phyloP scores from a whole-genome alignment of 768 basidiomycete genomes.

The Russula ochroleuca region DNA sequence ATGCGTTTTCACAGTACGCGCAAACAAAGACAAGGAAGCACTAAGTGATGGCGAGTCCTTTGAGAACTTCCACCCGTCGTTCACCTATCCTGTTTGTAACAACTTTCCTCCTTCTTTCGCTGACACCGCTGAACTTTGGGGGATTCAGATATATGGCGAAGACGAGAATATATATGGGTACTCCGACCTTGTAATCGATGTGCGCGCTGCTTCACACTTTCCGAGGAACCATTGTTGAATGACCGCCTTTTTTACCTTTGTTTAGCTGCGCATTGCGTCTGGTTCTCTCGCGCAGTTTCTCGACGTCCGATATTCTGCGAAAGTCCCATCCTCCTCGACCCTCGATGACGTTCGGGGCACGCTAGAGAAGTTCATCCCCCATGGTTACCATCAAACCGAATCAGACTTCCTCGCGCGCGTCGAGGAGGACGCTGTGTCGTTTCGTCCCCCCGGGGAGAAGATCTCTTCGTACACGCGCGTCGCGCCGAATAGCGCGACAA shows the following conservation, averaged over 20 bases:
- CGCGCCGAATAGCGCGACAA: slow-evolving; percentile 41
- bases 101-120: neutral
- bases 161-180: slow-evolving; percentile 97
- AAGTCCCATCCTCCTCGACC: slow-evolving; percentile 58
- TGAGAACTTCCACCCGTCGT: slow-evolving; percentile 73
- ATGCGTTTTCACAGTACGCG: slow-evolving; percentile 49
- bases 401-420: slow-evolving; percentile 63
- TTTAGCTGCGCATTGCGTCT: slow-evolving; percentile 79
- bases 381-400: slow-evolving; percentile 70
- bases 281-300: slow-evolving; percentile 81
- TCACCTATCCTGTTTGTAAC: slow-evolving; percentile 83
- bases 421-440: slow-evolving; percentile 70
- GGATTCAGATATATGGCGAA: slow-evolving; percentile 80
- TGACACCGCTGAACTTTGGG: neutral
- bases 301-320: slow-evolving; percentile 59
- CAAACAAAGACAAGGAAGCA: slow-evolving; percentile 57
- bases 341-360: slow-evolving; percentile 85
- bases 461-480: slow-evolving; percentile 75
- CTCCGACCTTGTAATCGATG: slow-evolving; percentile 76
- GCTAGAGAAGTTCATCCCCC: slow-evolving; percentile 72
- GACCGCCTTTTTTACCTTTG: neutral
- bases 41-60: slow-evolving; percentile 56
- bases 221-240: neutral
- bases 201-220: slow-evolving; percentile 35
- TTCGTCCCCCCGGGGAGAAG: slow-evolving; percentile 71